A percentile compares a stretch with the other conserved stretches of the same genome.
Evolutionary conservation across 1,284 basidiomycete species (phyloP).

Genomic region (Tilletiopsis washingtonensis): DNA sequence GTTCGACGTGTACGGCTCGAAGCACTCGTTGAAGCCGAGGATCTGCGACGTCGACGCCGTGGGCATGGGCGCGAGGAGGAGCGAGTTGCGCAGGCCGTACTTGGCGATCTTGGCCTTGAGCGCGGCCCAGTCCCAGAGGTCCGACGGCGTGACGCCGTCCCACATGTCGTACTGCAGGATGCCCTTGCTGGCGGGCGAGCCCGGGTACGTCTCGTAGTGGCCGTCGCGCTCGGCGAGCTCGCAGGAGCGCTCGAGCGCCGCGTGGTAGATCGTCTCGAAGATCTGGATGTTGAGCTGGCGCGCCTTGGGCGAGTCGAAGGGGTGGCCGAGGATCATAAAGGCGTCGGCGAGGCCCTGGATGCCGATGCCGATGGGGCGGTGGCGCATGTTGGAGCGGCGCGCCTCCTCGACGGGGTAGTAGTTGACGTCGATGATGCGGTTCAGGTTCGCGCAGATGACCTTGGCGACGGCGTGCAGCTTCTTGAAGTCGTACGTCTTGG

Average conservation of each 20-base stretch:
- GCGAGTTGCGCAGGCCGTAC: constrained; percentile 82
- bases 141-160: constrained; percentile 83
- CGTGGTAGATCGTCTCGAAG: constrained; percentile 99
- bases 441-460: constrained; percentile 63
- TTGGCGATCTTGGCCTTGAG: constrained; percentile 83
- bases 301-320: constrained; percentile 85
- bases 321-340: constrained; percentile 93
- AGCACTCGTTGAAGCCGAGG: constrained; percentile 96
- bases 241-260: constrained; percentile 79
- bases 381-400: constrained; percentile 86
- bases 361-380: constrained; percentile 94
- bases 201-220: constrained; percentile 82
- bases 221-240: constrained; percentile 79
- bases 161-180: constrained; percentile 92
- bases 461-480: constrained; percentile 91
- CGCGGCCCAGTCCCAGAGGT: constrained; percentile 87
- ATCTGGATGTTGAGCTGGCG: constrained; percentile 87
- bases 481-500: constrained; percentile 68
- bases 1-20: constrained; percentile 93
- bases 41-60: constrained; percentile 99
- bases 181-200: constrained; percentile 80
- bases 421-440: constrained; percentile 88
- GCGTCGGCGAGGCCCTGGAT: constrained; percentile 97
- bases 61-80: constrained; percentile 95
- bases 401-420: constrained; percentile 87